Base-by-base conservation (phyloP, 202 grass and related monocot species). In the Digitaria exilis region DNA sequence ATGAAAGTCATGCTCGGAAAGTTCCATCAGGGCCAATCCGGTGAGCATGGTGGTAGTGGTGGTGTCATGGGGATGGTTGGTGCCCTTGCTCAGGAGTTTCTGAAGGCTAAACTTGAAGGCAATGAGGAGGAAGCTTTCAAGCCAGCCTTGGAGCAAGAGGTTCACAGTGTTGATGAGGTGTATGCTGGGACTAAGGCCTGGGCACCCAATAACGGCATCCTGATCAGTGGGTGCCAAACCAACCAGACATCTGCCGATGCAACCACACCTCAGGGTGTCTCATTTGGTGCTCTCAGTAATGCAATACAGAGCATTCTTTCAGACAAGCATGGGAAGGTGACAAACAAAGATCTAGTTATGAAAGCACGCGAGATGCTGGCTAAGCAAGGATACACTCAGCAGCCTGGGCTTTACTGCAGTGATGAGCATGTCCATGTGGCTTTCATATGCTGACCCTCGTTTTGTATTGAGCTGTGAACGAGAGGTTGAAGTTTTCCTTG, bases 161-260 rank as follows among this genome's bases (percentile, higher is more conserved):
- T 96, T 8, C 59, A 88, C 30, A 91, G 78, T 67, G 84, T 79
- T 73, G 82, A 89, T 0, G 91, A 98, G 70, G 96, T 69, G 29
- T 96, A 98, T 64, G 96, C 89, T 0, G 91, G 90, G 70, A 87
- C 84, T 0, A 88, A 92, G 65, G 17, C 86, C 19, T 80, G 88
- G 72, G 82, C 90, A 58, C 89, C 89, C 11, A 89, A 95, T 44
- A 90, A 87, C n/a, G 93, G 93, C 29, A 84, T 95, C 62, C 58
- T 98, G 77, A 90, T 98, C 68, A 95, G 96, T 25, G 96, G 93
- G 55, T 98, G 93, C 80, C 96, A 98, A 84, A 91, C 89, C 16
- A 88, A 93, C 79, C 90, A 98, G 65, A 98, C 96, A 78, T 98
- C 96, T 42, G 92, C 96, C 2, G 93, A 98, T 44, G 96, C 91